Percentiles rank a stretch among this genome's conserved stretches.
Evolutionary conservation across 2,329 filamentous ascomycete genomes (phyloP).

Genomic region (Calonectria crousiana): DNA sequence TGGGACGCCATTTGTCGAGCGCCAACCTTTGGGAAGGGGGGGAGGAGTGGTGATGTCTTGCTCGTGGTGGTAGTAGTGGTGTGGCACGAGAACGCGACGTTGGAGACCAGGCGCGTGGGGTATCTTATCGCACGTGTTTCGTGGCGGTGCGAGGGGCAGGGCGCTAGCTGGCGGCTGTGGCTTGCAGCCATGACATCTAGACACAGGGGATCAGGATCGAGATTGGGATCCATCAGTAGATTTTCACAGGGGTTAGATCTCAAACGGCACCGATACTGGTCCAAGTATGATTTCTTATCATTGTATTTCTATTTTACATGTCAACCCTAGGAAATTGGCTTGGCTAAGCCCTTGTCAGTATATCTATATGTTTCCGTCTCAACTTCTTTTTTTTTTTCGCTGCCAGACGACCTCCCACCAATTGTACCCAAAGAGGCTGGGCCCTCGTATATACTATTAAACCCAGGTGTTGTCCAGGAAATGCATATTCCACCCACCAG

Average conservation of each 20-base stretch:
- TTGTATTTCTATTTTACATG: not conserved
- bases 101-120: constrained; percentile 37
- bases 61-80: constrained; percentile 20
- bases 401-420: constrained; percentile 12
- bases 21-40: not conserved
- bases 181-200: constrained; percentile 26
- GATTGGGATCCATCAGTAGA: not conserved
- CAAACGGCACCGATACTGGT: not conserved
- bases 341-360: constrained; percentile 19
- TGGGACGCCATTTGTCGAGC: constrained; percentile 36
- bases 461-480: not conserved
- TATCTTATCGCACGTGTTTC: constrained; percentile 38
- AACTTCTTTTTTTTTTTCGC: constrained; percentile 15
- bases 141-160: constrained; percentile 12
- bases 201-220: not conserved
- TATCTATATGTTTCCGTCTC: constrained; percentile 22
- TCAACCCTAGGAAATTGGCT: constrained; percentile 34
- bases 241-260: not conserved
- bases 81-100: constrained; percentile 36
- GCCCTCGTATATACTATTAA: not conserved
- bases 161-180: constrained; percentile 20
- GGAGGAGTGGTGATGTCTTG: constrained; percentile 7
- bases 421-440: constrained; percentile 8
- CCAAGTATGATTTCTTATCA: not conserved
- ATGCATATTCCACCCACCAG: not conserved